Conservation (phyloP, 768 basidiomycete species). For the Nidularia sp. region DNA sequence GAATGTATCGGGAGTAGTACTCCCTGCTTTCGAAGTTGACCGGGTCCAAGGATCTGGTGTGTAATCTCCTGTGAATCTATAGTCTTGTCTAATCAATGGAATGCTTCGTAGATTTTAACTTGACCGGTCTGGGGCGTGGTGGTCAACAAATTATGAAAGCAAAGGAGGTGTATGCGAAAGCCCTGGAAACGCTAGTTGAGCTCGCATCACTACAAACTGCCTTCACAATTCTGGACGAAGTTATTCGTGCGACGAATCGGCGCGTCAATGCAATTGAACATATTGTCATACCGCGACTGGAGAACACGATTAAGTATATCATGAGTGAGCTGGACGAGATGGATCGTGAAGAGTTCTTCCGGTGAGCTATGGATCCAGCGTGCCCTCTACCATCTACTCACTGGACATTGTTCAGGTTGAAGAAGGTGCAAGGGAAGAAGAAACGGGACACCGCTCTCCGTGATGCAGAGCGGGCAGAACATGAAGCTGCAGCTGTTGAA, state of each 20-base stretch:
- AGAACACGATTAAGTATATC: slow-evolving; percentile 98
- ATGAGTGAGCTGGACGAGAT: slow-evolving; percentile 97
- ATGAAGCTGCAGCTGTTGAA: slow-evolving; percentile 22
- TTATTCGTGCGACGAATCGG: slow-evolving; percentile 98
- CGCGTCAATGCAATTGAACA: slow-evolving; percentile 99
- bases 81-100: no score
- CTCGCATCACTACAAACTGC: slow-evolving; percentile 96
- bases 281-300: slow-evolving; percentile 89
- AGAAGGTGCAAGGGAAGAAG: slow-evolving; percentile 98
- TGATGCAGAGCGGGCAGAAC: slow-evolving; percentile 20
- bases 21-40: slow-evolving; percentile 94
- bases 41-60: slow-evolving; percentile 80
- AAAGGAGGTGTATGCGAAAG: slow-evolving; percentile 98
- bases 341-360: slow-evolving; percentile 94
- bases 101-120: slow-evolving; percentile 72
- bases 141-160: slow-evolving; percentile 93
- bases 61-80: slow-evolving; percentile 1
- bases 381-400: background rate
- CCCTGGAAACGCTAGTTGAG: slow-evolving; percentile 95
- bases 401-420: slow-evolving; percentile 50
- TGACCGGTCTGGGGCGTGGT: slow-evolving; percentile 94
- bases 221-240: slow-evolving; percentile 97
- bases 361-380: slow-evolving; percentile 36
- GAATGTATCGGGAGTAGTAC: slow-evolving; percentile 94
- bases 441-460: slow-evolving; percentile 69